Evolutionary conservation across 2,329 filamentous ascomycete species (phyloP).

Genomic region (Magnaporthiopsis incrustans): DNA sequence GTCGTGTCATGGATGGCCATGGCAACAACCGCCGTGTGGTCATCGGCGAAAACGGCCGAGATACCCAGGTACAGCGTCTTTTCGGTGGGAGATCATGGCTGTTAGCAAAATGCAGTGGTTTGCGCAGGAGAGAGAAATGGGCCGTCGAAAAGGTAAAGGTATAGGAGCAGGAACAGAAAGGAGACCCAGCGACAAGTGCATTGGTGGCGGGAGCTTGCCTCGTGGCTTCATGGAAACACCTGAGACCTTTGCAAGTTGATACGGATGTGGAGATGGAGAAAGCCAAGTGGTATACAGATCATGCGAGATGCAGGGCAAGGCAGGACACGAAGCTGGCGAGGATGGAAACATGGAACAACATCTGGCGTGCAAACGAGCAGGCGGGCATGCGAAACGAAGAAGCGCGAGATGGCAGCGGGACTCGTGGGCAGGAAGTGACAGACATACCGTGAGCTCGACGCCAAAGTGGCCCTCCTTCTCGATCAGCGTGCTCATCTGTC

Average conservation of each 20-base stretch:
- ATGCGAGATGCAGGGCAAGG: not conserved
- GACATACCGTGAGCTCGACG: conserved; percentile 36
- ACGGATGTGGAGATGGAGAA: not conserved
- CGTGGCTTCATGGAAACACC: not conserved
- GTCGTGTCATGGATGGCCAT: conserved; percentile 66
- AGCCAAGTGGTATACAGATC: not conserved
- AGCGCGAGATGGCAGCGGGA: not conserved
- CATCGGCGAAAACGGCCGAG: conserved; percentile 43
- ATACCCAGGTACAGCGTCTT: conserved; percentile 56
- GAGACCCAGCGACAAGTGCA: no score
- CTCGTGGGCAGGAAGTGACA: not conserved
- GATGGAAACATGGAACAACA: not conserved
- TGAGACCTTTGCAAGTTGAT: not conserved
- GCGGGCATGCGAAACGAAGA: not conserved
- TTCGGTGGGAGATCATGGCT: not conserved
- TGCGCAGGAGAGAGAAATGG: no score
- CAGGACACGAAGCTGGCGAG: not conserved
- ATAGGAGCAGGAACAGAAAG: no score
- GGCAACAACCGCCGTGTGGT: conserved; percentile 49
- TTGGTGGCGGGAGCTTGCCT: not conserved
- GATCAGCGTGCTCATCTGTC: conserved; percentile 36
- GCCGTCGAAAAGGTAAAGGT: no score
- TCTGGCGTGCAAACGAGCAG: not conserved
- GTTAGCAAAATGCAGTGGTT: not conserved
- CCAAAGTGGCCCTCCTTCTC: conserved; percentile 36